These are phyloP conservation scores for Fusarium lyarnte DNA, from an alignment of 2,329 filamentous ascomycete genomes.

Conservation along the genomic window DNA sequence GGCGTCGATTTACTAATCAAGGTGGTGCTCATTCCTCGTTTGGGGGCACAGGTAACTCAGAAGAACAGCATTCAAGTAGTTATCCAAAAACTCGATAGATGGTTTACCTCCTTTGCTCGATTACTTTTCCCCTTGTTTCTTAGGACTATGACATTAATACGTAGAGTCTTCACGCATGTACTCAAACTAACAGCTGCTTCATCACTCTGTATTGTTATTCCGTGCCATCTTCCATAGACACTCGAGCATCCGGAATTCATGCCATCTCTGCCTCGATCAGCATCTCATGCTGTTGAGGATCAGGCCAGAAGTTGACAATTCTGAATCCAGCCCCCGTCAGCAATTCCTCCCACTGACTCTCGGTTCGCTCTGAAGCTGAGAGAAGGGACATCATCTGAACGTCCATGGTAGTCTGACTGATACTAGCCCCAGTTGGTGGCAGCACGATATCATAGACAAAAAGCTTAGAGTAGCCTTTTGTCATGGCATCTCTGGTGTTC, in stretches of 20 bases:
- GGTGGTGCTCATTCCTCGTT: too few species aligned
- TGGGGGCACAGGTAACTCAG: too few species aligned
- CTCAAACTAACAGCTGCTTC: fast-evolving
- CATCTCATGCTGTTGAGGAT: slow-evolving; percentile 40
- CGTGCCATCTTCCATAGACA: too few species aligned
- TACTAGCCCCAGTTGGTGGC: slow-evolving; percentile 20
- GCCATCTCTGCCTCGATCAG: slow-evolving; percentile 31
- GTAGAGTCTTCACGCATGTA: too few species aligned
- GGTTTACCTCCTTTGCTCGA: too few species aligned
- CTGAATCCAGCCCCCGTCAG: slow-evolving; percentile 11
- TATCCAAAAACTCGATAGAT: too few species aligned
- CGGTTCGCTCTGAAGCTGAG: slow-evolving; percentile 37
- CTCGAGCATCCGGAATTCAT: not conserved
- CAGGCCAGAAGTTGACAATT: slow-evolving; percentile 30
- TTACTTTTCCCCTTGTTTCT: too few species aligned
- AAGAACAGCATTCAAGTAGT: too few species aligned
- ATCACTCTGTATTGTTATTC: too few species aligned
- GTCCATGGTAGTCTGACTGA: slow-evolving; percentile 45
- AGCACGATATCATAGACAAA: slow-evolving; percentile 38
- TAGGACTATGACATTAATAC: too few species aligned
- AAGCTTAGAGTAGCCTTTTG: slow-evolving; percentile 40
- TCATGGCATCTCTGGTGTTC: slow-evolving; percentile 24
- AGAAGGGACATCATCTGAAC: slow-evolving; percentile 40
- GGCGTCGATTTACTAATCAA: too few species aligned
- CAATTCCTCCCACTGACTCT: slow-evolving; percentile 28